Evolutionary conservation across 306 rosid genomes (phyloP), one percentile per base, ranked within the genome.

Genomic region (Luffa acutangula): DNA sequence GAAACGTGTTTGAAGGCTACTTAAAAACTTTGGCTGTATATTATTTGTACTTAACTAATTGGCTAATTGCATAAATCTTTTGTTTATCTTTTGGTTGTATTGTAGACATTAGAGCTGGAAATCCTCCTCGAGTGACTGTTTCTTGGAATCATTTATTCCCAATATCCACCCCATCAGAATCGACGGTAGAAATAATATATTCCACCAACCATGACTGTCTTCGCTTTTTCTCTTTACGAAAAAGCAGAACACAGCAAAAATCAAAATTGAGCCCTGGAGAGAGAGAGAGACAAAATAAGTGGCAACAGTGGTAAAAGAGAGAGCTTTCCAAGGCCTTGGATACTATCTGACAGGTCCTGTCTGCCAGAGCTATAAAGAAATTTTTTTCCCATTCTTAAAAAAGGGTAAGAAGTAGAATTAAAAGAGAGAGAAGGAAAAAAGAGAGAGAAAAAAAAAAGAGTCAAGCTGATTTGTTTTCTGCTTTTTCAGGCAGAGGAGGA

Each of bases 281-380:
- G 14, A 34, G 58, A 49, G 48, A n/a, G 74, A 48, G 71, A 69
- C 64, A 33, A 80, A n/a, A 73, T 15, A 57, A 77, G 56, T 77
- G 60, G 65, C 52, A 52, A 72, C 43, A 37, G 80, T 33, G 83
- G 79, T 74, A 80, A 82, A 57, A 51, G 51, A 57, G 54, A 21
- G 15, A 80, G 76, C 63, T 79, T 87, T 92, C 75, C 90, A 88
- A 89, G 93, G 91, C 98, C 88, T 92, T 83, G 93, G 97, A 89
- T 89, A 85, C 90, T 85, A 52, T 86, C 77, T 87, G 93, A 83
- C 88, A 54, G 81, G 86, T 89, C 91, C 88, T 91, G 96, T 89
- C 87, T 89, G 97, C 93, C 97, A 92, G 42, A 37, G 59, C 74
- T 11, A 37, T 63, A 49, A 79, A 79, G 59, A 79, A 79, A 52